Conservation (phyloP, 257 asterid genomes). For the Nicotiana paniculata region DNA sequence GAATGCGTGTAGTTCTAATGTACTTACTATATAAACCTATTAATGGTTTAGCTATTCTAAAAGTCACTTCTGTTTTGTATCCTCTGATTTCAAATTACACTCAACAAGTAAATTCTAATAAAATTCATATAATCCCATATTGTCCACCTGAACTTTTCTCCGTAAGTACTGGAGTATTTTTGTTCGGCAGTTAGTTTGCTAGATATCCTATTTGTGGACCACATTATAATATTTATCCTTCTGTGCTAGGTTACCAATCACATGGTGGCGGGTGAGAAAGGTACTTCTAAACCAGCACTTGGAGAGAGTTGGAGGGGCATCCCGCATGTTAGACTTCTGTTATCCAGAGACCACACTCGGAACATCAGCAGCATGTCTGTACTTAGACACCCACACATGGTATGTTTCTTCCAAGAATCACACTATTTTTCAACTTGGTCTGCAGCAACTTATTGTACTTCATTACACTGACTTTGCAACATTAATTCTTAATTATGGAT, state of each 20-base stretch:
- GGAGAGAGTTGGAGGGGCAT: constrained; percentile 93
- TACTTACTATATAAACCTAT: neutral
- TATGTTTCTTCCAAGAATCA: constrained; percentile 16
- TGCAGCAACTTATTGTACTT: neutral
- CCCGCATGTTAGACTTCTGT: constrained; percentile 69
- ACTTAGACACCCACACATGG: constrained; percentile 72
- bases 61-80: neutral
- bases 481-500: neutral
- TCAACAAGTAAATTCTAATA: neutral
- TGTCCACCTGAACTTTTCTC: neutral
- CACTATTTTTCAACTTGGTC: neutral
- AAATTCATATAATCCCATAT: neutral
- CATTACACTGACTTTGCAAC: neutral
- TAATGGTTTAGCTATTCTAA: neutral
- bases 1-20: neutral
- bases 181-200: neutral
- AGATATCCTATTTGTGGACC: neutral
- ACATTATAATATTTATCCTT: neutral
- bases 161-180: neutral
- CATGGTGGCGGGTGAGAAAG: constrained; percentile 79
- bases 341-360: constrained; percentile 35
- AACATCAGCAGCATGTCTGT: constrained; percentile 41
- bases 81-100: neutral
- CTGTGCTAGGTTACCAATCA: constrained; percentile 71
- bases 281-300: constrained; percentile 67